Evolutionary conservation across 2,329 filamentous ascomycete species (phyloP), one percentile per base, ranked within the genome.

Genomic region (Bipolaris bicolor): DNA sequence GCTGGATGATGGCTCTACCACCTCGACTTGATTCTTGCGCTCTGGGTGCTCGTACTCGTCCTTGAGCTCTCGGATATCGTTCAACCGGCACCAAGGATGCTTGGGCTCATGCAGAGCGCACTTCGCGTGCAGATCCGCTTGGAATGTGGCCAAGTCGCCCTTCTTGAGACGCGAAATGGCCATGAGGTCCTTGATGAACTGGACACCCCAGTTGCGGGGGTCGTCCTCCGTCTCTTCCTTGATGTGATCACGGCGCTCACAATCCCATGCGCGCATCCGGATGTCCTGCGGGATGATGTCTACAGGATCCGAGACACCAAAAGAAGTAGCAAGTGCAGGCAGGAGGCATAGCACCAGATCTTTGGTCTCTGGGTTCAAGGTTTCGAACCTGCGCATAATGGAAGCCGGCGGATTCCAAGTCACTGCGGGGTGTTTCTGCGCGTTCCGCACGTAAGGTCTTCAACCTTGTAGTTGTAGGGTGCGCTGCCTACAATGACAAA

Each of bases 251-350:
- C 71, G 68, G 13, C 71, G 63, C 24, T 74, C 71, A 33, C 69
- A 71, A 57, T 76, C 73, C 71, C 72, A 76, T 7, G 59, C 57
- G n/a, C 73, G 71, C 72, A 76, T 75, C 43, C 72, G 70, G 33
- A 76, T 75, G n/a, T 75, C 69, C 26, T 67, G 56, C 1, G 72
- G 73, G 29, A 76, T 73, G 54, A 73, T 65, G 1, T 73, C 67
- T 6, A 65, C 47, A 4, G 61, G 48, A n/a, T 70, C 57, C 1
- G 61, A 34, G 22, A 74, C 41, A 0, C 62, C 52, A 45, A 67
- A 76, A 29, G 67, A 65, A 20, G 57, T 15, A n/a, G 70, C 70
- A 24, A 75, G 62, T 2, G 64, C 65, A 18, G 71, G 72, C 15
- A 76, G 63, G 24, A 76, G 61, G 31, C 69, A 72, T 22, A 69